Base-by-base conservation (phyloP, 192 early-diverging fungal species). In the Rhizophagus sp. region DNA sequence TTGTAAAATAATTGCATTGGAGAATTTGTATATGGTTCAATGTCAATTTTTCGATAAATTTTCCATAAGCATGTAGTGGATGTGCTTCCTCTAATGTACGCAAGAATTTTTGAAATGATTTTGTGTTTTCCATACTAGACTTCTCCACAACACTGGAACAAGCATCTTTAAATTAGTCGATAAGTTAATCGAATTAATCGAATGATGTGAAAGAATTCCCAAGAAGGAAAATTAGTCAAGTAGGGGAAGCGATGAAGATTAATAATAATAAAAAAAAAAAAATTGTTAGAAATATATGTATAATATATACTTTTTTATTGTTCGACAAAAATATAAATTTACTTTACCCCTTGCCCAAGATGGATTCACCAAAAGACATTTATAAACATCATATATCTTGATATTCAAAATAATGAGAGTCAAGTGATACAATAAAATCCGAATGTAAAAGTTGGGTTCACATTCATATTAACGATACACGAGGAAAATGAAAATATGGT, bases 301-400 rank as follows among this genome's bases (percentile, higher is more conserved):
- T 30, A n/a, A 30, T 30, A 30, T 30, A 30, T 30, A 30, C 1
- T 30, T 30, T 30, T 30, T 41, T 41, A 8, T 41, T 41, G 6
- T 7, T 41, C 34, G 34, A 27, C 3, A 65, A 65, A 15, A 12
- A 33, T 33, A 13, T 0, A 11, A 66, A 66, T 15, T 66, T 57
- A 22, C 17, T 30, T 66, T 66, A 66, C n/a, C 64, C 64, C 22
- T 66, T 25, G 64, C 24, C 64, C 64, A 66, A 15, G 24, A 27
- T 11, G 64, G 30, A 66, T 66, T 66, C 64, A 66, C 64, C 3
- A 66, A 30, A 15, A 66, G 30, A 1, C 24, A 66, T 33, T 66
- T 66, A 66, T 33, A 66, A 66, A 66, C 22, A 25, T 66, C 64
- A 66, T n/a, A n/a, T n/a, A n/a, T 66, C 64, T 66, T 66, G 64